Conservation (phyloP, 2,329 filamentous ascomycete species). For the Penicillium sp. region DNA sequence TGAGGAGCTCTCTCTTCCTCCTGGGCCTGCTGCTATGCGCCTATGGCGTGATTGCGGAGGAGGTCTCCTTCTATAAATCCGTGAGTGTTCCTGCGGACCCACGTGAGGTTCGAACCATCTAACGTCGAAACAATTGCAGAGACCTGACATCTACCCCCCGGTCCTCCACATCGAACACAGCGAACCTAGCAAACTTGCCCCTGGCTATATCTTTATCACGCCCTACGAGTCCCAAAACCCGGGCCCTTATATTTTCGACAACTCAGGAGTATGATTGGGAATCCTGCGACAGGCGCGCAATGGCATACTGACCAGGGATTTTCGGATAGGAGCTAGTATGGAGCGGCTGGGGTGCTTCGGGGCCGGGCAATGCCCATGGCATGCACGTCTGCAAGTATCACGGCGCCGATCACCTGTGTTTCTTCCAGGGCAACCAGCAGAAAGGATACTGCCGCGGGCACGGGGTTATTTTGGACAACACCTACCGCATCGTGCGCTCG, state of each 20-base stretch:
- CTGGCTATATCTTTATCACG: conserved; percentile 50
- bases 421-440: conserved; percentile 50
- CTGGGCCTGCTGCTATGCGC: conserved; percentile 19
- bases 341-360: conserved; percentile 47
- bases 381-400: conserved; percentile 48
- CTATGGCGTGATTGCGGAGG: conserved; percentile 22
- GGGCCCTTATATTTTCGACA: conserved; percentile 51
- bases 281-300: background rate
- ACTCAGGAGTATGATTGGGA: conserved; percentile 38
- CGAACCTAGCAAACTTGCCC: conserved; percentile 32
- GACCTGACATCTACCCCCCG: conserved; percentile 39
- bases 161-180: conserved; percentile 30
- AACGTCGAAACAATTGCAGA: conserved; percentile 16
- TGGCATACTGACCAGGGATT: conserved; percentile 9
- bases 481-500: conserved; percentile 47
- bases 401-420: conserved; percentile 48
- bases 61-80: conserved; percentile 36
- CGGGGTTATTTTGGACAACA: conserved; percentile 50
- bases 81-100: conserved; percentile 20
- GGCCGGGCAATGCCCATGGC: conserved; percentile 48
- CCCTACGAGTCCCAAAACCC: conserved; percentile 48
- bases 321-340: conserved; percentile 44
- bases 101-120: background rate
- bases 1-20: conserved; percentile 9
- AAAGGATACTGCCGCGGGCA: conserved; percentile 50